Evolutionary conservation across 176 grass and related monocot genomes (phyloP).

Genomic region (Leersia perrieri): DNA sequence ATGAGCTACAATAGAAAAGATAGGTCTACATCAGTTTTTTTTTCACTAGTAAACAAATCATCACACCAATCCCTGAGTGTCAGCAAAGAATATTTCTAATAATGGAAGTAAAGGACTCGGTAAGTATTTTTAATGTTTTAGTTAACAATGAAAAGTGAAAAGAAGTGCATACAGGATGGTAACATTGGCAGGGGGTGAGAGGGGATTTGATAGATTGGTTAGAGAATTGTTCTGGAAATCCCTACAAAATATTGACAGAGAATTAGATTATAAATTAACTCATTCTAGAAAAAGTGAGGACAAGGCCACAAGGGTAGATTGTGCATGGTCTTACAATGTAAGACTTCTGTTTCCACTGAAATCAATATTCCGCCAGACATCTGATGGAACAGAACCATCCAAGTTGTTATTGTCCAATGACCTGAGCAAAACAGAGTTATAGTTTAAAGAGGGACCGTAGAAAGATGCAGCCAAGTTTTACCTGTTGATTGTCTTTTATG

Average conservation of each 20-base stretch:
- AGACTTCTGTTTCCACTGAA: conserved; percentile 63
- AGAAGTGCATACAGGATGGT: conserved; percentile 64
- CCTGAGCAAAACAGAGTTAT: conserved; percentile 38
- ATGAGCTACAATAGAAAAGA: background rate
- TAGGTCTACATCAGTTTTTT: background rate
- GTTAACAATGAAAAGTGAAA: background rate
- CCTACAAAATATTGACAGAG: conserved; percentile 46
- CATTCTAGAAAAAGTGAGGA: background rate
- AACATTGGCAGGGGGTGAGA: conserved; percentile 62
- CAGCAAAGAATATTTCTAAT: background rate
- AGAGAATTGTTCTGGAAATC: conserved; percentile 74
- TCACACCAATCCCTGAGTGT: background rate
- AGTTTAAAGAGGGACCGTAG: background rate
- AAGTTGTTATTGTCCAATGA: conserved; percentile 60
- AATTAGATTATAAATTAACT: background rate
- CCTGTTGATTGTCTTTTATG: background rate
- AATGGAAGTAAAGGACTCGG: background rate
- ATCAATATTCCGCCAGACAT: conserved; percentile 54
- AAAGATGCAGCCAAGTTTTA: background rate
- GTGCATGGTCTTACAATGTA: conserved; percentile 44
- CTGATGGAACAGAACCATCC: conserved; percentile 61
- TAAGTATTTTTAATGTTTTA: background rate
- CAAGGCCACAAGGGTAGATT: background rate
- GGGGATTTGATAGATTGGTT: conserved; percentile 48
- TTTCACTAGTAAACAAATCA: background rate